Percentiles rank a stretch among this genome's conserved stretches.
phyloP scores from a whole-genome alignment of 306 rosid genomes.

The Glycine latifolia region DNA sequence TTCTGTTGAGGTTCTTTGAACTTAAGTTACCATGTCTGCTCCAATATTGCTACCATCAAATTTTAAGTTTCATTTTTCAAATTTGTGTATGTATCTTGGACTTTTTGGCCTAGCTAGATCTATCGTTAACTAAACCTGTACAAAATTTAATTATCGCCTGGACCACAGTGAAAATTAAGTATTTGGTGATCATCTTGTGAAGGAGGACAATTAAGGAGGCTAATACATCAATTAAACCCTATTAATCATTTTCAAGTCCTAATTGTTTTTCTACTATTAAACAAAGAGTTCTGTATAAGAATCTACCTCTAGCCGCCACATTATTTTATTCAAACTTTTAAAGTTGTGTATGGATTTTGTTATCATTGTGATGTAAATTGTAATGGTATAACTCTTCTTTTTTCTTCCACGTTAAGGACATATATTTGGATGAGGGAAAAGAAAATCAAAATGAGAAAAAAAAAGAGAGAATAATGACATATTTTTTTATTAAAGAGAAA shows the following conservation, averaged over 20 bases:
- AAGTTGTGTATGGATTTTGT: neutral
- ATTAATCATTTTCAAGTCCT: neutral
- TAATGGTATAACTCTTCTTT: neutral
- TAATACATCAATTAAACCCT: neutral
- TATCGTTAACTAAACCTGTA: neutral
- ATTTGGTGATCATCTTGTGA: neutral
- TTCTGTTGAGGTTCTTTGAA: slow-evolving; percentile 10
- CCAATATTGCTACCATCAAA: slow-evolving; percentile 6
- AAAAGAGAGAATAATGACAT: no score
- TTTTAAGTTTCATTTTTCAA: neutral
- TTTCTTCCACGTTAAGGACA: neutral
- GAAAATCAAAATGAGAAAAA: no score
- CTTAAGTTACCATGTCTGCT: neutral
- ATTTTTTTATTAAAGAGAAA: no score
- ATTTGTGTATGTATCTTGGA: no score
- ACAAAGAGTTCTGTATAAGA: neutral
- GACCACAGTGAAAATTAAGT: slow-evolving; percentile 25
- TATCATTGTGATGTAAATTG: neutral
- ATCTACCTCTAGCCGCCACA: neutral
- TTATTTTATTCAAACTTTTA: neutral
- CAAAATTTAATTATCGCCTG: slow-evolving; percentile 18
- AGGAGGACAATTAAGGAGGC: neutral
- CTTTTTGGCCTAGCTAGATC: neutral
- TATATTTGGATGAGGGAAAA: neutral
- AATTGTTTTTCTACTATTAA: neutral